Conservation (phyloP, 176 grass and related monocot genomes). For the Eremochloa ophiuroides region DNA sequence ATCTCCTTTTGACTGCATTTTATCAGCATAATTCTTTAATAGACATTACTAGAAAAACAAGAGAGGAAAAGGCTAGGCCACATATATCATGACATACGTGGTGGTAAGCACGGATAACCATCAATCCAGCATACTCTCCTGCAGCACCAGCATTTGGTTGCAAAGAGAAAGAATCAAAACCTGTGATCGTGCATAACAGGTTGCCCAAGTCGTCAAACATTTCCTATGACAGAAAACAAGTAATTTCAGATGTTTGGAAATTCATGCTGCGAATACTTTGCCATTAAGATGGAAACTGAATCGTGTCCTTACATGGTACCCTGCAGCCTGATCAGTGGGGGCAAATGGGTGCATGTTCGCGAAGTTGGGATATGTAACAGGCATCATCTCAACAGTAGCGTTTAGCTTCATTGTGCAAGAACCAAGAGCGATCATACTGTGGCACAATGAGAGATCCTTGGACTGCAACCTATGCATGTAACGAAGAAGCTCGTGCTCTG, state of each 20-base stretch:
- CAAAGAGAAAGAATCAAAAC: constrained; percentile 98
- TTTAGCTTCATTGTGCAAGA: constrained; percentile 99
- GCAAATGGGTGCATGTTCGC: constrained; percentile 89
- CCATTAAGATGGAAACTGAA: not conserved
- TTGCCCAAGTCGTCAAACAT: constrained; percentile 97
- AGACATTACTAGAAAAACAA: constrained; percentile 25
- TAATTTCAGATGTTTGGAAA: constrained; percentile 10
- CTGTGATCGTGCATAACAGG: constrained; percentile 80
- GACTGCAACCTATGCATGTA: constrained; percentile 91
- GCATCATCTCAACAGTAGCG: constrained; percentile 97
- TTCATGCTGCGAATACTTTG: not conserved
- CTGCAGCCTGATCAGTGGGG: constrained; percentile 72
- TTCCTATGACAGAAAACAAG: constrained; percentile 52
- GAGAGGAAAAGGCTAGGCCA: not conserved
- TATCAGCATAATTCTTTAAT: constrained; percentile 13
- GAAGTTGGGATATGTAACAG: constrained; percentile 92
- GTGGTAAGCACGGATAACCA: constrained; percentile 98
- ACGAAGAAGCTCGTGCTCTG: constrained; percentile 94
- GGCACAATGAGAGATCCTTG: constrained; percentile 92
- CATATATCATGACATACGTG: constrained; percentile 36
- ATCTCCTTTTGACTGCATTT: constrained; percentile 84
- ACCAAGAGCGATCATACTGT: constrained; percentile 99
- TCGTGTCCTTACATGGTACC: constrained; percentile 65
- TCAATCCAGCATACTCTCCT: constrained; percentile 97
- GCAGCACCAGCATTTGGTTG: constrained; percentile 99